phyloP scores from a whole-genome alignment of 805 yeast species.

The Lipomyces starkeyi region DNA sequence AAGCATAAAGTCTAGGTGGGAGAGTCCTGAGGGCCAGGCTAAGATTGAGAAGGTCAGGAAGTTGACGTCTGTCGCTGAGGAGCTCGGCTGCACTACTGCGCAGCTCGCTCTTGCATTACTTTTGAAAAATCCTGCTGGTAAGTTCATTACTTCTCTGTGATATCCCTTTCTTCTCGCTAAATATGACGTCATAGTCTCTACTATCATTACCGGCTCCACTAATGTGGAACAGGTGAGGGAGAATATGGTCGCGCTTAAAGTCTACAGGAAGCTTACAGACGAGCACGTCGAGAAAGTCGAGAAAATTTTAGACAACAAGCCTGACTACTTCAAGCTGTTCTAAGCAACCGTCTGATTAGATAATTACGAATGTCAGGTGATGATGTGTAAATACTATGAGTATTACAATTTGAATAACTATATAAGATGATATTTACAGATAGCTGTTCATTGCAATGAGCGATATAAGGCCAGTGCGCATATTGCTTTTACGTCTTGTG shows the following conservation, averaged over 20 bases:
- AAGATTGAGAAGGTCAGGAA: slow-evolving; percentile 40
- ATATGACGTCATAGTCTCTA: slow-evolving; percentile 34
- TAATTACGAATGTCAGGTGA: neutral
- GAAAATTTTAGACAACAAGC: slow-evolving; percentile 43
- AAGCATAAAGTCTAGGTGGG: slow-evolving; percentile 29
- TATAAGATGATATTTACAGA: too few species aligned
- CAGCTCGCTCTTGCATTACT: slow-evolving; percentile 46
- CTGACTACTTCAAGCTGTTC: slow-evolving; percentile 29
- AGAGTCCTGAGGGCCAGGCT: slow-evolving; percentile 40
- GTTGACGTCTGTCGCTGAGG: slow-evolving; percentile 41
- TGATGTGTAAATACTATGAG: neutral
- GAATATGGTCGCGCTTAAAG: slow-evolving; percentile 44
- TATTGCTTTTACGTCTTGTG: slow-evolving; percentile 32
- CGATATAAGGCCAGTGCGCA: slow-evolving; percentile 23
- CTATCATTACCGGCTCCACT: slow-evolving; percentile 45
- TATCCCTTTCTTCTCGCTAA: neutral
- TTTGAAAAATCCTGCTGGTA: slow-evolving; percentile 43
- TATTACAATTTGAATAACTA: neutral
- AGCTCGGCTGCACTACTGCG: slow-evolving; percentile 42
- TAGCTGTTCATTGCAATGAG: neutral
- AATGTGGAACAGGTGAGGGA: slow-evolving; percentile 43
- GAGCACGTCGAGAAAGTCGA: slow-evolving; percentile 43
- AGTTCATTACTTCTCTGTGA: neutral
- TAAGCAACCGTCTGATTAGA: slow-evolving; percentile 4
- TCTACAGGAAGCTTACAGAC: slow-evolving; percentile 42